phyloP scores from a whole-genome alignment of 78 protist species.

The Cyanophora paradoxa region DNA sequence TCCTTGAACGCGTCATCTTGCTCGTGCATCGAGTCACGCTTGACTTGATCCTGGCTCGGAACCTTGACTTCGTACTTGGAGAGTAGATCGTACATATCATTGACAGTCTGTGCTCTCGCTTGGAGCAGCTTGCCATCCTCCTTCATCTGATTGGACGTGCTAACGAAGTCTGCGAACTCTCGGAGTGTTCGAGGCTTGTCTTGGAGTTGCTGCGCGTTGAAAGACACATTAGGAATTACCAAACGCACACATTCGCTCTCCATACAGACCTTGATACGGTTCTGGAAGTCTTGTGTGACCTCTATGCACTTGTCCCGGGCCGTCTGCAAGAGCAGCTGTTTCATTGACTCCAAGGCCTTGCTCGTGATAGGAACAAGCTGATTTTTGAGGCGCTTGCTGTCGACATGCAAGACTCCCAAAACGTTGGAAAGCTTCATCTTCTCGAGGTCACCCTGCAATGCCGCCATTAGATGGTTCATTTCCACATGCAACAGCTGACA shows the following conservation, averaged over 20 bases:
- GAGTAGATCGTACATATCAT: constrained; percentile 30
- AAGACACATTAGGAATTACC: too few species aligned
- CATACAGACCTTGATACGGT: not conserved
- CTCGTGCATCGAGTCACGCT: constrained; percentile 15
- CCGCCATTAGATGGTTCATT: too few species aligned
- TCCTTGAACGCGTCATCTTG: not conserved
- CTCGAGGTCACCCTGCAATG: constrained; percentile 10
- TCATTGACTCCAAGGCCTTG: not conserved
- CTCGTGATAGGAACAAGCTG: not conserved
- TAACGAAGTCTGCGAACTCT: not conserved
- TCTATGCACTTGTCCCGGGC: not conserved
- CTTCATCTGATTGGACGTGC: not conserved
- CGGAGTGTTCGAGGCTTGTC: not conserved
- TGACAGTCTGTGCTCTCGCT: not conserved
- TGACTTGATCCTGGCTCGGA: constrained; percentile 8
- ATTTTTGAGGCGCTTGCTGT: constrained; percentile 7
- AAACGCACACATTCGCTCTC: too few species aligned
- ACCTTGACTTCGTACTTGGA: constrained; percentile 15
- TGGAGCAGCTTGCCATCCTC: not conserved
- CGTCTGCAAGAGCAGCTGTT: not conserved
- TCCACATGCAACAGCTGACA: too few species aligned
- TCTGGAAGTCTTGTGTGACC: not conserved
- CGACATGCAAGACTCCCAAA: not conserved
- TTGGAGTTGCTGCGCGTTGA: too few species aligned
- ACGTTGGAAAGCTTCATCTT: not conserved